Conservation (phyloP, 2,329 filamentous ascomycete genomes). For the Plenodomus tracheiphilus region DNA sequence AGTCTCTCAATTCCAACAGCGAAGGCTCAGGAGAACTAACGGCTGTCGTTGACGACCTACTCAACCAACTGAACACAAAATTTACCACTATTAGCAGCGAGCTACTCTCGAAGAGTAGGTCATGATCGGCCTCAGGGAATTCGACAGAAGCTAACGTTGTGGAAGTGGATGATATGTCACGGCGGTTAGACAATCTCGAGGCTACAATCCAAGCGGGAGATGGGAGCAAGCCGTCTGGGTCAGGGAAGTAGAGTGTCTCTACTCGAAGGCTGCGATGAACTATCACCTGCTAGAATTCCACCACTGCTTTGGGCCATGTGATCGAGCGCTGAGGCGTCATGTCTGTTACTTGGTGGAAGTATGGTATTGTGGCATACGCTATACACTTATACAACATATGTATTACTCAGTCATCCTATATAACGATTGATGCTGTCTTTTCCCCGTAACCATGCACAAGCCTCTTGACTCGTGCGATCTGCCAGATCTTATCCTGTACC, state of each 20-base stretch:
- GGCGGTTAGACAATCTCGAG: slow-evolving; percentile 81
- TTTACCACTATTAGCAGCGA: slow-evolving; percentile 84
- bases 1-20: slow-evolving; percentile 23
- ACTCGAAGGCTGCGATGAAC: neutral
- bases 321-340: no score
- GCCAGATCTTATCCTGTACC: slow-evolving; percentile 1
- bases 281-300: no score
- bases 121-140: neutral
- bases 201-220: slow-evolving; percentile 66
- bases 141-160: neutral
- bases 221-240: slow-evolving; percentile 33
- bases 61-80: slow-evolving; percentile 82
- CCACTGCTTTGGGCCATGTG: no score
- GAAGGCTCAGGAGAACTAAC: slow-evolving; percentile 64
- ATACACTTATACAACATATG: neutral
- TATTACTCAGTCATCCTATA: neutral
- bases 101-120: slow-evolving; percentile 83
- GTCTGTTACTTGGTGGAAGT: no score
- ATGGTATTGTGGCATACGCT: no score
- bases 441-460: no score
- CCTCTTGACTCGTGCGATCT: neutral
- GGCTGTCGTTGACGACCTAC: slow-evolving; percentile 80
- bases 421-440: no score
- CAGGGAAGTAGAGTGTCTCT: slow-evolving; percentile 20
- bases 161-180: slow-evolving; percentile 91